Evolutionary conservation across 805 yeast genomes (phyloP).

Genomic region (Yamadazyma sp.): DNA sequence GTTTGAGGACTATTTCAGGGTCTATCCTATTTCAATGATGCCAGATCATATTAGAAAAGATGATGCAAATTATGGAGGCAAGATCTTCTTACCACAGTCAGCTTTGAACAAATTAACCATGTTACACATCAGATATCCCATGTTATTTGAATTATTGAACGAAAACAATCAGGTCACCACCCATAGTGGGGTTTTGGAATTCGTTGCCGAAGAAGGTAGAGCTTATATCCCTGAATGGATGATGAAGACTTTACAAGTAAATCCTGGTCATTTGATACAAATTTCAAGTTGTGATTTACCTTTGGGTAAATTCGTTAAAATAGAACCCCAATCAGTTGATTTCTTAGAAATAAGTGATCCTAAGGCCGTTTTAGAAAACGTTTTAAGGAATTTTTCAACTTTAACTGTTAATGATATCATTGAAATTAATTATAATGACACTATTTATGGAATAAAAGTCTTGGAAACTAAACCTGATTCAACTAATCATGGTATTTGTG

Average conservation of each 20-base stretch:
- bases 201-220: constrained; percentile 96
- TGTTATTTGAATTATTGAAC: constrained; percentile 80
- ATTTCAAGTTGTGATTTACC: constrained; percentile 77
- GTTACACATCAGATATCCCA: constrained; percentile 92
- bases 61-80: constrained; percentile 90
- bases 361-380: constrained; percentile 92
- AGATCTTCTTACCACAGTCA: constrained; percentile 90
- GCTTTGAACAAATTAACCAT: constrained; percentile 85
- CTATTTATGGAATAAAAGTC: constrained; percentile 74
- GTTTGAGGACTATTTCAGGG: constrained; percentile 86
- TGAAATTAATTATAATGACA: constrained; percentile 79
- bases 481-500: constrained; percentile 69
- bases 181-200: constrained; percentile 93
- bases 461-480: constrained; percentile 83
- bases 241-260: constrained; percentile 70
- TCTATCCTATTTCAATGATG: constrained; percentile 92
- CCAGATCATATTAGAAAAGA: constrained; percentile 68
- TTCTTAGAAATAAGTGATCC: constrained; percentile 94
- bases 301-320: constrained; percentile 81
- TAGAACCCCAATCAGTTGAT: constrained; percentile 93
- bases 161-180: constrained; percentile 61
- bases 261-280: constrained; percentile 79
- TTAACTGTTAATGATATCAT: constrained; percentile 80
- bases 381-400: constrained; percentile 84
- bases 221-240: constrained; percentile 96